Conservation (phyloP, 2,329 filamentous ascomycete species). For the Sporothrix phasma region DNA sequence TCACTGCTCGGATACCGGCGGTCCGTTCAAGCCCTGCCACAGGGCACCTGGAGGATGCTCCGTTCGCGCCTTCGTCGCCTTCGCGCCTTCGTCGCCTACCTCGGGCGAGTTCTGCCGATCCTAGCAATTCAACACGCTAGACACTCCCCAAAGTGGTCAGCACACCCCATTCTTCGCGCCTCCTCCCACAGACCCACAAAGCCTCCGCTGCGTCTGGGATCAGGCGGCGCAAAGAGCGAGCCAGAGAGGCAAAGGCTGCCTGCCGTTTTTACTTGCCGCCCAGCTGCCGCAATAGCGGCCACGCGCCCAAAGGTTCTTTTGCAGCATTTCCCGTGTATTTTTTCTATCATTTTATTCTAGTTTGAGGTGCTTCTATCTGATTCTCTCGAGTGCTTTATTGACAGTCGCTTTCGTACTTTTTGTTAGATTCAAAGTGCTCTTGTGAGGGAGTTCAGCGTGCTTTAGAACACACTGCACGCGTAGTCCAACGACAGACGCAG, state of each 20-base stretch:
- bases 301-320: neutral
- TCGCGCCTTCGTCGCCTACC: neutral
- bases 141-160: neutral
- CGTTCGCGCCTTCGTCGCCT: neutral
- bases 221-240: neutral
- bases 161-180: neutral
- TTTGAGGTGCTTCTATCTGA: neutral
- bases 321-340: neutral
- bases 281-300: conserved; percentile 1
- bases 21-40: neutral
- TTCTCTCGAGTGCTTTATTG: no score
- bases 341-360: neutral
- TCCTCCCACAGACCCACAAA: no score
- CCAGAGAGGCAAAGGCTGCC: neutral
- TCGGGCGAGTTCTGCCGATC: conserved; percentile 18
- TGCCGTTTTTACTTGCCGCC: neutral
- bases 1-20: neutral
- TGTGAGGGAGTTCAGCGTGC: neutral
- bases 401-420: neutral
- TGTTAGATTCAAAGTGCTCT: neutral
- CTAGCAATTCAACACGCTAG: neutral
- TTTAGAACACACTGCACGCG: no score
- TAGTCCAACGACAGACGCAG: no score
- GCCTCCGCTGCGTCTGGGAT: neutral
- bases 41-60: neutral